Conservation (phyloP, 164 flowering plant genomes). For the Chimonanthus salicifolius region DNA sequence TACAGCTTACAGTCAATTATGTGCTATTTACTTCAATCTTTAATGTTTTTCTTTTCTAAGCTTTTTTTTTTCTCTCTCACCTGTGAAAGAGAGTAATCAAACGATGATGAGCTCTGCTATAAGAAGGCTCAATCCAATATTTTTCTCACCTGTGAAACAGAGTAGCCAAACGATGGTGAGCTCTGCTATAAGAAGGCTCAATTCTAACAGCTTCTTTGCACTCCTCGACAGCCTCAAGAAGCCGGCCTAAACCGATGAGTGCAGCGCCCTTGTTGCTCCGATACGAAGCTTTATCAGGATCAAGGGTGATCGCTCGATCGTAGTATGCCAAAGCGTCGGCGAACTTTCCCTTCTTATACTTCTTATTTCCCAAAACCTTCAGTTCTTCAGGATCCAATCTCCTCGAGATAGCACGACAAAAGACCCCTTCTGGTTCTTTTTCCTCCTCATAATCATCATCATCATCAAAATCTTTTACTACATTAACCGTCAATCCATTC, state of each 20-base stretch:
- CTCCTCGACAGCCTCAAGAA: constrained; percentile 62
- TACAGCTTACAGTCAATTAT: too few relatives aligned
- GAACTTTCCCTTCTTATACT: constrained; percentile 62
- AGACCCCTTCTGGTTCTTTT: constrained; percentile 10
- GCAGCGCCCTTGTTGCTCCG: constrained; percentile 72
- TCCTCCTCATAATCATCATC: constrained; percentile 18
- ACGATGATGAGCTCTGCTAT: constrained; percentile 70
- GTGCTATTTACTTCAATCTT: too few relatives aligned
- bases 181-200: constrained; percentile 62
- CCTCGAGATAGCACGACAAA: constrained; percentile 47
- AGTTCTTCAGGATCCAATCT: constrained; percentile 50
- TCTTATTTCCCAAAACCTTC: constrained; percentile 70
- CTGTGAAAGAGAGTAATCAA: constrained; percentile 67
- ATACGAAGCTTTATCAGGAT: constrained; percentile 55
- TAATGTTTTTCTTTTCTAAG: too few relatives aligned
- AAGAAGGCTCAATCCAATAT: constrained; percentile 49
- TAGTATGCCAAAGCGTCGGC: constrained; percentile 66
- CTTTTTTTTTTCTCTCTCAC: constrained; percentile 13
- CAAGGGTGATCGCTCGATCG: constrained; percentile 56
- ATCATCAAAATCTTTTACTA: constrained; percentile 30
- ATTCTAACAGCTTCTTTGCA: constrained; percentile 64
- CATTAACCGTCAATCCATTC: constrained; percentile 43
- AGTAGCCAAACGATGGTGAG: constrained; percentile 72
- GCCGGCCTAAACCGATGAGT: constrained; percentile 52
- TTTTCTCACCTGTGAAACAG: constrained; percentile 52